Percentiles rank a stretch among this genome's conserved stretches.
These are phyloP conservation scores for Buxus sempervirens DNA, from an alignment of 164 flowering plant species.

Conservation along the genomic window DNA sequence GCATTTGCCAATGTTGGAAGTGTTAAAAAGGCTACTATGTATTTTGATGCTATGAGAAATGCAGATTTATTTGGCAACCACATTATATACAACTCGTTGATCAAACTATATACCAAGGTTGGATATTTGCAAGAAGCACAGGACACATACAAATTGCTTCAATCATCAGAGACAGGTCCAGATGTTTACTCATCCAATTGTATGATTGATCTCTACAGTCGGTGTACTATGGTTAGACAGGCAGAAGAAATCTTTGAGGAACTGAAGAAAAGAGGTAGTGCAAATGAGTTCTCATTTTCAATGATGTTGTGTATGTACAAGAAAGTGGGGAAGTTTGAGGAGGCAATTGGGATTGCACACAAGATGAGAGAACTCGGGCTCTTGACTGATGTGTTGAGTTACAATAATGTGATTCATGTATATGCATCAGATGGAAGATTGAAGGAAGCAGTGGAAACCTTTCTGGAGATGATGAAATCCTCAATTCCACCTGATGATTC, in stretches of 20 bases:
- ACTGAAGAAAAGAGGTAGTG: conserved; percentile 52
- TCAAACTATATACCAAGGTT: conserved; percentile 85
- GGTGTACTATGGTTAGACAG: conserved; percentile 53
- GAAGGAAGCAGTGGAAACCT: conserved; percentile 59
- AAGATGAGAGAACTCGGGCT: conserved; percentile 68
- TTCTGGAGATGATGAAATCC: conserved; percentile 56
- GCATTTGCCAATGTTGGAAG: conserved; percentile 82
- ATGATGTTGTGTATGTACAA: conserved; percentile 95
- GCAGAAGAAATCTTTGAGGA: conserved; percentile 69
- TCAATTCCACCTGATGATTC: conserved; percentile 64
- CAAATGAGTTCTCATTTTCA: conserved; percentile 85
- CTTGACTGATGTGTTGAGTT: conserved; percentile 62
- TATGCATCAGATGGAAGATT: conserved; percentile 66
- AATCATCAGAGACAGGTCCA: conserved; percentile 42
- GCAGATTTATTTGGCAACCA: conserved; percentile 58
- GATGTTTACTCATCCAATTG: conserved; percentile 80
- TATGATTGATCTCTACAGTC: conserved; percentile 85
- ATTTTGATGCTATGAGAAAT: conserved; percentile 51
- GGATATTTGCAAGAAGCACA: conserved; percentile 78
- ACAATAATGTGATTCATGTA: conserved; percentile 62
- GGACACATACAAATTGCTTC: conserved; percentile 56
- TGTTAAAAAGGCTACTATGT: conserved; percentile 44
- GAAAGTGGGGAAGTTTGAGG: conserved; percentile 51
- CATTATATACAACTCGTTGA: conserved; percentile 70
- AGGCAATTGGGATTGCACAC: conserved; percentile 55